Percentiles rank a stretch among this genome's conserved stretches.
phyloP scores from a whole-genome alignment of 371 early-diverging fungal species.

The Conidiobolus incongruus region DNA sequence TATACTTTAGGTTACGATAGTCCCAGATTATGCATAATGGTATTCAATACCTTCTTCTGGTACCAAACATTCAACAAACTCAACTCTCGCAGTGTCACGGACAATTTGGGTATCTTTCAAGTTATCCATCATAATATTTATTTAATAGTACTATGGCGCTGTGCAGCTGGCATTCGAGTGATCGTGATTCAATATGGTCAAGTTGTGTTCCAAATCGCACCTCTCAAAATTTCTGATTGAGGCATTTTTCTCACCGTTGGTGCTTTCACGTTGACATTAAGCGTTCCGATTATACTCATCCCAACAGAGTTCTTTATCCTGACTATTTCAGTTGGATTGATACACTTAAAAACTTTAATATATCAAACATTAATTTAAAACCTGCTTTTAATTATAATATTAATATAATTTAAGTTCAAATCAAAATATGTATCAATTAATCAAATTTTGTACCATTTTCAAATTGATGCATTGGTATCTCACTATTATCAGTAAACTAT shows the following conservation, averaged over 20 bases:
- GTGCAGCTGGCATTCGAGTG: conserved; percentile 45
- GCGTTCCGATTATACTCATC: conserved; percentile 42
- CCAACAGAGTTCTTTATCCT: conserved; percentile 21
- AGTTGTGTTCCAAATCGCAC: conserved; percentile 63
- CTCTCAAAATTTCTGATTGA: conserved; percentile 56
- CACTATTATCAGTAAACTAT: too few species aligned
- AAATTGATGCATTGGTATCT: too few species aligned
- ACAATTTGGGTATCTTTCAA: conserved; percentile 62
- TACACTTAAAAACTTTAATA: too few species aligned
- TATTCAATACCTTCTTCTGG: conserved; percentile 92
- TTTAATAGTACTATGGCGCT: conserved; percentile 47
- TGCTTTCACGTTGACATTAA: conserved; percentile 65
- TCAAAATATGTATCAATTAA: too few species aligned
- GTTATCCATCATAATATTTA: conserved; percentile 44
- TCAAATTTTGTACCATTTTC: too few species aligned
- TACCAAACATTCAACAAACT: conserved; percentile 83
- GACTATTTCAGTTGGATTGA: too few species aligned
- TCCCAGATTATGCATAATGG: too few species aligned
- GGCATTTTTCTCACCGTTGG: conserved; percentile 44
- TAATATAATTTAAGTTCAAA: too few species aligned
- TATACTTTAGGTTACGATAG: too few species aligned
- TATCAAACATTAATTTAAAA: too few species aligned
- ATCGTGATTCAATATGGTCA: conserved; percentile 77
- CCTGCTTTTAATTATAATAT: too few species aligned
- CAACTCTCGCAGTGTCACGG: conserved; percentile 57